Evolutionary conservation across 306 rosid genomes (phyloP), one percentile per base, ranked within the genome.

Genomic region (Vigna radiata): DNA sequence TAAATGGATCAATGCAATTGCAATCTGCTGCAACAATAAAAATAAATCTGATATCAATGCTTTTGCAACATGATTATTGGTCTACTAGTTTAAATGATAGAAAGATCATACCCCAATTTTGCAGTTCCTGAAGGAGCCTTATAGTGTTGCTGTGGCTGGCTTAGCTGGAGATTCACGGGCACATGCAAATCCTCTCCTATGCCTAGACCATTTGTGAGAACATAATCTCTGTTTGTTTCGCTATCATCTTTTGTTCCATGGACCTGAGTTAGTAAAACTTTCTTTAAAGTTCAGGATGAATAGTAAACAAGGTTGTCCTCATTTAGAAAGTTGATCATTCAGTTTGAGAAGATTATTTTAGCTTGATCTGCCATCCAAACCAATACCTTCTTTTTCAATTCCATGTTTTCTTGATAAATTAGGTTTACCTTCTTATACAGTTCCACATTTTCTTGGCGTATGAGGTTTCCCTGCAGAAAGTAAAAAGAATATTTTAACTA

Each of bases 101-200:
- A 59, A 25, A 63, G 61, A 77, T 64, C 79, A 47, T 91, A 91
- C 98, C 98, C 94, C 80, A 88, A 60, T 76, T 84, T 79, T 82
- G 91, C 73, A 46, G 90, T 82, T 77, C 76, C 80, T 18, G 85
- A 74, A 70, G 88, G 79, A 78, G 80, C 70, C 78, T 86, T 77
- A 12, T 81, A 49, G 69, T 79, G 78, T 65, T 79, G 88, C 67
- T 85, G 92, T 78, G 97, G 98, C 79, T 88, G 98, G 86, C 90
- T 83, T 78, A 94, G 95, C 77, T 89, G 97, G 90, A 94, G 96
- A 79, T 82, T 83, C 77, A 94, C 92, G 4, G 95, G 89, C 15
- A 78, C 85, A 23, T 85, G 78, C 47, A 89, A 77, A 80, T 88
- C 91, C 70, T 91, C 91, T 84, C 79, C 84, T 46, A 84, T 79